Evolutionary conservation across 225 moss, liverwort and hornwort species (phyloP).

Genomic region (Pseudoscleropodium purum): DNA sequence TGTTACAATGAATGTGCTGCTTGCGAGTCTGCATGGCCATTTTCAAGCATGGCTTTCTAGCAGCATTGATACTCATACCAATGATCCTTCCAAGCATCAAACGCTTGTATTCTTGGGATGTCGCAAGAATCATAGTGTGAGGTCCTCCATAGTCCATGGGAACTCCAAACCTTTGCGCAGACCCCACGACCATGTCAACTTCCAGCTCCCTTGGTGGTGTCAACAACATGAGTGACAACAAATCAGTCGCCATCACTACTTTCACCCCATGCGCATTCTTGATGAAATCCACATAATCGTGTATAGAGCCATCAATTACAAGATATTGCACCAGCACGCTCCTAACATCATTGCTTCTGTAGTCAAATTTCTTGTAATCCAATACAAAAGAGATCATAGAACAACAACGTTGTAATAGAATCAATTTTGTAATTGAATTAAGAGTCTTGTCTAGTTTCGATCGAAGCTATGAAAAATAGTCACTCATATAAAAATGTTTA

Average conservation of each 20-base stretch:
- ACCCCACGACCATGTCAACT: slow-evolving; percentile 95
- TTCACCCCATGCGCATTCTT: slow-evolving; percentile 91
- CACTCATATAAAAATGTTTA: too few species aligned
- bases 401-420: too few species aligned
- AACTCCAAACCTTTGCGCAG: slow-evolving; percentile 95
- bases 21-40: slow-evolving; percentile 99
- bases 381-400: too few species aligned
- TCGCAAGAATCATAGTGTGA: slow-evolving; percentile 90
- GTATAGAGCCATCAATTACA: slow-evolving; percentile 66
- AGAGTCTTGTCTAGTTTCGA: too few species aligned
- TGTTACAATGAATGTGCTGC: slow-evolving; percentile 94
- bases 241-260: slow-evolving; percentile 96
- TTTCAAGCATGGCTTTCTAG: slow-evolving; percentile 81
- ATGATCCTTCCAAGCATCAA: slow-evolving; percentile 96
- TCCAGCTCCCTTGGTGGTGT: slow-evolving; percentile 90
- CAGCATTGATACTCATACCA: slow-evolving; percentile 69
- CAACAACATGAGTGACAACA: slow-evolving; percentile 67
- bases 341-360: slow-evolving; percentile 75
- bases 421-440: too few species aligned
- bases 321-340: slow-evolving; percentile 96
- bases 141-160: slow-evolving; percentile 97
- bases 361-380: slow-evolving; percentile 62
- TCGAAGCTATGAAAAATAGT: too few species aligned
- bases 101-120: slow-evolving; percentile 97
- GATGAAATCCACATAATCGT: slow-evolving; percentile 72